phyloP scores from a whole-genome alignment of 805 yeast genomes.

The Saccharomycopsis malanga region DNA sequence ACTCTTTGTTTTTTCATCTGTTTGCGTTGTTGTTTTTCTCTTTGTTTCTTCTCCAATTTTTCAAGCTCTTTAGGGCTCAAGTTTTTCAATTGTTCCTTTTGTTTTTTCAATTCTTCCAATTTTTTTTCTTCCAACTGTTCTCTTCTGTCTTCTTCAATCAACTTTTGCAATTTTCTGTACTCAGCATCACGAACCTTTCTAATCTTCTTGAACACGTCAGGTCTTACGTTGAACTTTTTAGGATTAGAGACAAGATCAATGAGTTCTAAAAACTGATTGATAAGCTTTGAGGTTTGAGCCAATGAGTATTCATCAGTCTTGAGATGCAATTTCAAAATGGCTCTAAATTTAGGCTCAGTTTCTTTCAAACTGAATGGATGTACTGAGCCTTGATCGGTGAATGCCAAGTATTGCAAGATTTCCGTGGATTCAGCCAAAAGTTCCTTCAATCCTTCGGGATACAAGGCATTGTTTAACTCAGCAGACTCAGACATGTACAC shows the following conservation, averaged over 20 bases:
- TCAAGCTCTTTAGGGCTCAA: constrained; percentile 73
- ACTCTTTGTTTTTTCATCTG: constrained; percentile 54
- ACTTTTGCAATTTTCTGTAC: constrained; percentile 58
- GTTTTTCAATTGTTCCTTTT: constrained; percentile 49
- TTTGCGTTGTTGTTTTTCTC: constrained; percentile 77
- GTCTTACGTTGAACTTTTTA: constrained; percentile 49
- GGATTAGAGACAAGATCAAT: constrained; percentile 53
- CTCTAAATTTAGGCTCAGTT: constrained; percentile 40
- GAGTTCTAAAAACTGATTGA: constrained; percentile 50
- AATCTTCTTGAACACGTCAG: constrained; percentile 72
- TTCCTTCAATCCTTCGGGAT: constrained; percentile 38
- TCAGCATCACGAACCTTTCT: constrained; percentile 73
- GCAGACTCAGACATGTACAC: constrained; percentile 86
- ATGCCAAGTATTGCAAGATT: constrained; percentile 54
- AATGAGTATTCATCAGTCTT: constrained; percentile 45
- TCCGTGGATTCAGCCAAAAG: constrained; percentile 35
- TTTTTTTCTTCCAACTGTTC: constrained; percentile 67
- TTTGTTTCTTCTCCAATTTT: constrained; percentile 68
- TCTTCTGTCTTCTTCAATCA: constrained; percentile 54
- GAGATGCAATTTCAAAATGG: constrained; percentile 48
- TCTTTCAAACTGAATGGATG: constrained; percentile 61
- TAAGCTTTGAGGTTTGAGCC: constrained; percentile 40
- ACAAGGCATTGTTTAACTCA: constrained; percentile 66
- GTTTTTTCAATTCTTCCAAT: constrained; percentile 60
- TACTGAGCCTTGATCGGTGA: constrained; percentile 77